Conservation (phyloP, 352 stramenopile species). For the Phytophthora crassamura region DNA sequence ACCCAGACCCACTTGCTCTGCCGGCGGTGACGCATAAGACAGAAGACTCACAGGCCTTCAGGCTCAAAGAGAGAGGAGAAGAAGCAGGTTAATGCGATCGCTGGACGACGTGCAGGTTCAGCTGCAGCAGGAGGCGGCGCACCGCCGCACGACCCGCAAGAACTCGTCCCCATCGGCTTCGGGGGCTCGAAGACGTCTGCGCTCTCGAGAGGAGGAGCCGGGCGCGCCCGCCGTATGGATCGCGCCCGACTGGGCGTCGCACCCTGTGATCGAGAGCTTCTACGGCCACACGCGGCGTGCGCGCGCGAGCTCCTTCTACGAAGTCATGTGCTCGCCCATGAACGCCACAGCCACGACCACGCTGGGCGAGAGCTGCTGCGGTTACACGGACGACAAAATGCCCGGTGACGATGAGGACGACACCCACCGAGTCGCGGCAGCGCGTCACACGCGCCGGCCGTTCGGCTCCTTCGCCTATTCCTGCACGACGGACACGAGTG, state of each 20-base stretch:
- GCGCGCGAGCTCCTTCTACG: slow-evolving; percentile 78
- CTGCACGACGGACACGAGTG: slow-evolving; percentile 74
- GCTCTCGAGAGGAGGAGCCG: slow-evolving; percentile 24
- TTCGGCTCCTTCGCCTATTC: slow-evolving; percentile 74
- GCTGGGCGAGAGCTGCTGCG: slow-evolving; percentile 61
- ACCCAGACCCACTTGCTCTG: slow-evolving; percentile 14
- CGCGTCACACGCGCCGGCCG: slow-evolving; percentile 24
- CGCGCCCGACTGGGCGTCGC: slow-evolving; percentile 67
- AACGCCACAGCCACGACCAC: slow-evolving; percentile 64
- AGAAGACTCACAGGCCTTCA: slow-evolving; percentile 4
- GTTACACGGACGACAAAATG: slow-evolving; percentile 43
- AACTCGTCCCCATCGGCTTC: slow-evolving; percentile 11
- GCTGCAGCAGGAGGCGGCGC: slow-evolving; percentile 4
- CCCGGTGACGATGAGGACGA: slow-evolving; percentile 25
- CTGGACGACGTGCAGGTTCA: slow-evolving; percentile 26
- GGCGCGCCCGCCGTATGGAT: slow-evolving; percentile 74
- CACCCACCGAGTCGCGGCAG: background rate
- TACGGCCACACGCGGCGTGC: slow-evolving; percentile 59
- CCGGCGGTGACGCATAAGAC: background rate
- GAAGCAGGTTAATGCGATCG: slow-evolving; percentile 9
- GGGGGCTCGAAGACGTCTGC: slow-evolving; percentile 14
- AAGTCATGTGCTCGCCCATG: slow-evolving; percentile 84
- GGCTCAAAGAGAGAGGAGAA: background rate
- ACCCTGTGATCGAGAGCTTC: slow-evolving; percentile 85
- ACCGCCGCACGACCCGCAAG: slow-evolving; percentile 1